Percentiles rank a stretch among this genome's conserved stretches.
Conservation (phyloP, 140 eudicot genomes). For the Cichorium intybus region DNA sequence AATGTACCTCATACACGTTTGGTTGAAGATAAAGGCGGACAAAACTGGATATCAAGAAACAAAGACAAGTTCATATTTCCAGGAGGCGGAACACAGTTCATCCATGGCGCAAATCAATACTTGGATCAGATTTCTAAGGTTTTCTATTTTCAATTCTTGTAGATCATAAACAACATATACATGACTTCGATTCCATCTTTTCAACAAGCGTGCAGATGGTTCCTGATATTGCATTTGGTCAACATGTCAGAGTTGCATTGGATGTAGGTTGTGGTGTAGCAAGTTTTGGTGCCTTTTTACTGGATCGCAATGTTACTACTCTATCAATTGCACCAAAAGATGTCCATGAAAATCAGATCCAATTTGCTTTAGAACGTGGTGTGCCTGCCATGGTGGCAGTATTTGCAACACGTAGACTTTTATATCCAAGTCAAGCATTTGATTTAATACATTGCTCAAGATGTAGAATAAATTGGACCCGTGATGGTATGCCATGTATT, state of each 20-base stretch:
- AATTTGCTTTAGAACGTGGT: constrained; percentile 75
- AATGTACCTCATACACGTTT: constrained; percentile 66
- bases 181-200: constrained; percentile 22
- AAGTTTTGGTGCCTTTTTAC: constrained; percentile 71
- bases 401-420: constrained; percentile 53
- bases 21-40: constrained; percentile 65
- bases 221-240: constrained; percentile 73
- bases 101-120: constrained; percentile 57
- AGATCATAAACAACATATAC: constrained; percentile 3
- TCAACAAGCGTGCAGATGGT: constrained; percentile 52
- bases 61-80: constrained; percentile 59
- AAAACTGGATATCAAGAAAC: constrained; percentile 54
- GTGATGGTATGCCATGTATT: constrained; percentile 48
- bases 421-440: constrained; percentile 75
- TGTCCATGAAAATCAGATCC: constrained; percentile 59
- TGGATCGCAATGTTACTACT: constrained; percentile 60
- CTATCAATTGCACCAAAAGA: constrained; percentile 68
- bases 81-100: constrained; percentile 59
- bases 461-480: constrained; percentile 69
- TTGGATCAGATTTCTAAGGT: constrained; percentile 75
- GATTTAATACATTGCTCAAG: constrained; percentile 75
- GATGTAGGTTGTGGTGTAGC: constrained; percentile 79
- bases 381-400: constrained; percentile 79
- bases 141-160: constrained; percentile 1
- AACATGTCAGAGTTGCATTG: constrained; percentile 57